Percentiles rank a stretch among this genome's conserved stretches.
These are phyloP conservation scores for Fomitopsis palustris DNA, from an alignment of 1,284 basidiomycete genomes.

Conservation along the genomic window DNA sequence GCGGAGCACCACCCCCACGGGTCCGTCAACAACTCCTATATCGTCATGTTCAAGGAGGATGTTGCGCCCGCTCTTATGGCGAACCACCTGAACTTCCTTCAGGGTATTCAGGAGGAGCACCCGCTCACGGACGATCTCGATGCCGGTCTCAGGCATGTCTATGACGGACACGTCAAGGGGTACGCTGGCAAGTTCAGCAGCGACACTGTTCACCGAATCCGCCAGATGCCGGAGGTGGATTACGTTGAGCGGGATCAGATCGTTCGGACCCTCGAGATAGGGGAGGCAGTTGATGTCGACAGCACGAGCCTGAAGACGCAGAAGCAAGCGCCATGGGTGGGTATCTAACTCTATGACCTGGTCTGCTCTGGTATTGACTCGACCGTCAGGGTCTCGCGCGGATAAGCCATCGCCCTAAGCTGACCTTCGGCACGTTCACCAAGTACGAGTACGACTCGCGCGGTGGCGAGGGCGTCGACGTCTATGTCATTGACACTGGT, in stretches of 20 bases:
- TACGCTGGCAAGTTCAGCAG: slow-evolving; percentile 86
- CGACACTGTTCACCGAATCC: slow-evolving; percentile 74
- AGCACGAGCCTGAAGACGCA: slow-evolving; percentile 57
- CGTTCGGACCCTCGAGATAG: slow-evolving; percentile 70
- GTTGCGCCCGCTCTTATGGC: slow-evolving; percentile 51
- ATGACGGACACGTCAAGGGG: slow-evolving; percentile 70
- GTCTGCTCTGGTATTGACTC: background rate
- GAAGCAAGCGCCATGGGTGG: slow-evolving; percentile 88
- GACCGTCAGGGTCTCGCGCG: slow-evolving; percentile 82
- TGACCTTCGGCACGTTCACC: slow-evolving; percentile 84
- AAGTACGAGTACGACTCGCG: slow-evolving; percentile 76
- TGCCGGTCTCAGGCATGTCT: slow-evolving; percentile 65
- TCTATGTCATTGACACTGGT: slow-evolving; percentile 80
- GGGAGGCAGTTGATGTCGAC: slow-evolving; percentile 82
- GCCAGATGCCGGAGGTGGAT: slow-evolving; percentile 86
- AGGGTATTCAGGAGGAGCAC: slow-evolving; percentile 51
- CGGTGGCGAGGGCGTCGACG: slow-evolving; percentile 83
- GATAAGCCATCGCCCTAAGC: slow-evolving; percentile 82
- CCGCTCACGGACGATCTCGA: slow-evolving; percentile 40
- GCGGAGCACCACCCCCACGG: slow-evolving; percentile 59
- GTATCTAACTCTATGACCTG: slow-evolving; percentile 23
- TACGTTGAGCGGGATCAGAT: slow-evolving; percentile 94
- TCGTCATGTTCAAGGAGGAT: slow-evolving; percentile 82
- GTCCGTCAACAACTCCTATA: slow-evolving; percentile 84
- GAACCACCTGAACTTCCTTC: slow-evolving; percentile 74